Evolutionary conservation across 2,329 filamentous ascomycete genomes (phyloP), one percentile per base, ranked within the genome.

Genomic region (Penicillium sp.): DNA sequence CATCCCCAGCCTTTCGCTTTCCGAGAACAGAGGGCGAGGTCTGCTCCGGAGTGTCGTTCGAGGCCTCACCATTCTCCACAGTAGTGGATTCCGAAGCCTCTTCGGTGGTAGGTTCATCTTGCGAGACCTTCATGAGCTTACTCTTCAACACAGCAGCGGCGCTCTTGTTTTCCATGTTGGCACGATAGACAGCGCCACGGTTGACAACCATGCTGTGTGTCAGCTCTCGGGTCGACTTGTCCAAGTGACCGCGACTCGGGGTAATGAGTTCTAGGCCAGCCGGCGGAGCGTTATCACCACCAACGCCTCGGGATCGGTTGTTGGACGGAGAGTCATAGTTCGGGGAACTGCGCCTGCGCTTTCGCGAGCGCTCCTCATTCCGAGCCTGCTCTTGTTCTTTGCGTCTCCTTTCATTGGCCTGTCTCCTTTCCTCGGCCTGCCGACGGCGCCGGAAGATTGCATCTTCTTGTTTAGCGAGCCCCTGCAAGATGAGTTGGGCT

Each of bases 131-230:
- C 59, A 89, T 78, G 40, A 96, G 76, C 57, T 86, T 81, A 53
- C 85, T 84, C 67, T 94, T 94, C 36, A 98, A 71, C 14, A 85
- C 85, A 46, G 87, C 90, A 20, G 93, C 93, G 16, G 93, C 93
- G 57, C 88, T 96, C 69, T 94, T 95, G 70, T 98, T 98, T 39
- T 89, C 87, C 39, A 80, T 72, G 49, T 88, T 91, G 19, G 86
- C 81, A 56, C 83, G 82, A 41, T 80, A 75, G 21, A 79, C 70
- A 17, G 75, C 72, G 17, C 77, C 78, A 43, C 84, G 80, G 59
- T 91, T 91, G 45, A 93, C 82, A 6, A 95, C 80, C 78, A 94
- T 87, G 51, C 90, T 89, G 61, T 96, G 87, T 6, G 89, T 94
- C 45, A 94, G 71, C 19, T 77, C 71, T 36, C 75, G 73, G 2